phyloP scores from a whole-genome alignment of 345 rosid species.

The Ceriops tagal region DNA sequence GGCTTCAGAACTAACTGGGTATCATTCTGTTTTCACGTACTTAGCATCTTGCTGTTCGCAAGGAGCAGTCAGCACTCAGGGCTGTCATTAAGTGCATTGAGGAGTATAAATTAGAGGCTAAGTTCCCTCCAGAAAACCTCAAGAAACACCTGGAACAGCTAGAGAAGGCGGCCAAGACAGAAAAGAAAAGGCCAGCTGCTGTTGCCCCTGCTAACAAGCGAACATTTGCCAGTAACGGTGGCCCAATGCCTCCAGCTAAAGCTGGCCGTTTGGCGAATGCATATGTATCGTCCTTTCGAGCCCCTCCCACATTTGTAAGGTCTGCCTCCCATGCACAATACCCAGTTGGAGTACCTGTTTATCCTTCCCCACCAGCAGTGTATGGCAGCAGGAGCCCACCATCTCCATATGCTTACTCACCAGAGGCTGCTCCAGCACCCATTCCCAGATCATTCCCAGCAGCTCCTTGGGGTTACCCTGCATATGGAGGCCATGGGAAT shows the following conservation, averaged over 20 bases:
- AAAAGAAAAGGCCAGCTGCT: slow-evolving; percentile 77
- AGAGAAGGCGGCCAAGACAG: slow-evolving; percentile 75
- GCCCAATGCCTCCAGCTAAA: slow-evolving; percentile 99
- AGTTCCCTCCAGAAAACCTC: slow-evolving; percentile 88
- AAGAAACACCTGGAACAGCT: slow-evolving; percentile 95
- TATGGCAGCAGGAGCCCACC: slow-evolving; percentile 61
- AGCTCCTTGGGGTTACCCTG: slow-evolving; percentile 56
- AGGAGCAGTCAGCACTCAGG: slow-evolving; percentile 90
- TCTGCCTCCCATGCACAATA: slow-evolving; percentile 82
- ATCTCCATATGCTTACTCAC: slow-evolving; percentile 57
- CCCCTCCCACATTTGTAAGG: slow-evolving; percentile 64
- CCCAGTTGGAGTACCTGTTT: slow-evolving; percentile 53
- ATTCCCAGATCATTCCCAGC: slow-evolving; percentile 46
- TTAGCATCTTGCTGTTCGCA: slow-evolving; percentile 78
- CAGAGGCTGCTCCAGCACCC: slow-evolving; percentile 52
- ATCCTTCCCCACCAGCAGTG: slow-evolving; percentile 61
- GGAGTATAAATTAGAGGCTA: slow-evolving; percentile 84
- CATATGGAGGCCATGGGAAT: slow-evolving; percentile 48
- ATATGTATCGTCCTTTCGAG: slow-evolving; percentile 84
- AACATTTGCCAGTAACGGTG: slow-evolving; percentile 78
- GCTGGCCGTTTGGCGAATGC: slow-evolving; percentile 93
- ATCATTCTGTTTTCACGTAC: slow-evolving; percentile 2
- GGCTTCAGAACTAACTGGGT: background rate
- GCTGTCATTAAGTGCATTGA: slow-evolving; percentile 94
- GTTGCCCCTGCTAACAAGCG: slow-evolving; percentile 81